Base-by-base conservation (phyloP, 345 rosid genomes). In the Hibiscus syriacus region DNA sequence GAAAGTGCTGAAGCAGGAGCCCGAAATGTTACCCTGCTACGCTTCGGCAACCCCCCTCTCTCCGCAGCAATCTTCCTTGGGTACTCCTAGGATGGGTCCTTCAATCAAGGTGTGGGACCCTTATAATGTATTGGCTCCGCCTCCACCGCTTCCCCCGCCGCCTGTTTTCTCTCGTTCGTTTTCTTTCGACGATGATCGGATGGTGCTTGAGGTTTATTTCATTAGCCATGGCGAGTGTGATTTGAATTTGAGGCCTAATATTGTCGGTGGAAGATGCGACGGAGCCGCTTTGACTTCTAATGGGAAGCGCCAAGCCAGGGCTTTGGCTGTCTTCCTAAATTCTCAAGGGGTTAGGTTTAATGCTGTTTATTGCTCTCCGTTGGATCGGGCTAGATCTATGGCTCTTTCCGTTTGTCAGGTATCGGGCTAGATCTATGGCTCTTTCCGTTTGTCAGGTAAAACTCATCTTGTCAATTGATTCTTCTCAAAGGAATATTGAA, bases 61-160 rank as follows among this genome's bases (percentile, higher is more conserved):
- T 2, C 97, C 98, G 3, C 98, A 93, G 83, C 80, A 83, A n/a
- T 93, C 98, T 23, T 79, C 91, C 32, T 79, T 90, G 46, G 98
- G 97, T 7, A 92, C 98, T 34, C 97, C 97, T 2, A 78, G 97
- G 59, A 77, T 92, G 67, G 97, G 97, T 0, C 96, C 98, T 0
- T 86, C 96, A 0, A 92, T 90, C 77, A 90, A 88, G 70, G 97
- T 93, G 6, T 93, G 96, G 97, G 98, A 93, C 74, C 97, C 98
- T 9, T 93, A 90, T 79, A 90, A 93, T 65, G 98, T 93, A 66
- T 83, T 93, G 25, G 73, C 92, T 6, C 49, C 49, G 4, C 49
- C 49, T 14, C 49, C 49, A 2, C n/a, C 49, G 5, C 49, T 43
- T n/a, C 49, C 49, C 17, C 89, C 85, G 5, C 78, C 83, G 52